These are phyloP conservation scores for Tetracladium setigerum DNA, from an alignment of 495 filamentous ascomycete species.

Conservation along the genomic window DNA sequence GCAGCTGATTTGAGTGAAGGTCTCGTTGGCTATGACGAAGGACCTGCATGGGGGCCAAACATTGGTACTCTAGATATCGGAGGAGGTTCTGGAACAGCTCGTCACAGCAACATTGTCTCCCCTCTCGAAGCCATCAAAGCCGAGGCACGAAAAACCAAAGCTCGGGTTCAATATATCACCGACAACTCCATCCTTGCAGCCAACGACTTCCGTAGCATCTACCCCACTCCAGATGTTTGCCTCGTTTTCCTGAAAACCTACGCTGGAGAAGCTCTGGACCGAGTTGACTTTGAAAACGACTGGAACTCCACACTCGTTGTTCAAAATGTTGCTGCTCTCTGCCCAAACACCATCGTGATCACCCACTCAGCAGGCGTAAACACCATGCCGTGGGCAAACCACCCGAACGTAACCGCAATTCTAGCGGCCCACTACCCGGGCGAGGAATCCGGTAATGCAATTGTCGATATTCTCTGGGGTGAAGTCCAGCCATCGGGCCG, in stretches of 20 bases:
- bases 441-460: slow-evolving; percentile 78
- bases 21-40: slow-evolving; percentile 44
- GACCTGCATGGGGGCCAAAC: slow-evolving; percentile 55
- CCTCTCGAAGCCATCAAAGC: slow-evolving; percentile 79
- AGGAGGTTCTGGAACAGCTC: slow-evolving; percentile 67
- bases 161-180: slow-evolving; percentile 60
- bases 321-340: slow-evolving; percentile 62
- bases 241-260: slow-evolving; percentile 87
- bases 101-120: slow-evolving; percentile 65
- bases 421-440: slow-evolving; percentile 88
- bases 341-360: slow-evolving; percentile 89
- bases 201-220: slow-evolving; percentile 20
- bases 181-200: slow-evolving; percentile 46
- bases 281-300: slow-evolving; percentile 50
- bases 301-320: slow-evolving; percentile 80
- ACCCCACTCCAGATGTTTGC: slow-evolving; percentile 30
- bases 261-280: slow-evolving; percentile 81
- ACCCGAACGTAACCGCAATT: slow-evolving; percentile 60
- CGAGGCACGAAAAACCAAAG: slow-evolving; percentile 42
- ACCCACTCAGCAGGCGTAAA: slow-evolving; percentile 80
- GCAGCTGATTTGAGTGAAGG: slow-evolving; percentile 43
- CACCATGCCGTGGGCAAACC: slow-evolving; percentile 65
- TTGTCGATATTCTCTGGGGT: slow-evolving; percentile 89
- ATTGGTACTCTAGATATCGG: slow-evolving; percentile 37
- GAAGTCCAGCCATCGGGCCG: slow-evolving; percentile 77